Evolutionary conservation across 768 basidiomycete species (phyloP), one percentile per base, ranked within the genome.

Genomic region (Leucosporidium creatinivorum): DNA sequence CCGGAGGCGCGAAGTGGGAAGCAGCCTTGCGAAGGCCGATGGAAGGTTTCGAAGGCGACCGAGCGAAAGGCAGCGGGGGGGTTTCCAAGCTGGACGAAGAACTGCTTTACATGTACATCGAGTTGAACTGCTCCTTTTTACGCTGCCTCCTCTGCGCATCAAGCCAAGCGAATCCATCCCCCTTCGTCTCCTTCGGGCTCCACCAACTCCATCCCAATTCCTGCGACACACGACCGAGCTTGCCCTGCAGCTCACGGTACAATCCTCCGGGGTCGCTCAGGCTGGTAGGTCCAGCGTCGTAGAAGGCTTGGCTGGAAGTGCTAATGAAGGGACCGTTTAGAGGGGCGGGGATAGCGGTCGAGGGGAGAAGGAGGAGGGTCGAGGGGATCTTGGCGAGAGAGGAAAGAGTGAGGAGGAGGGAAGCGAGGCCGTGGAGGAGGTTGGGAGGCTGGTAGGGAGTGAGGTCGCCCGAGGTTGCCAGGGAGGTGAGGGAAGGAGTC

Each of bases 261-360:
- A 60, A 25, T 23, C 62, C 58, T 3, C 58, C 47, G 0, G 66
- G 66, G 28, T 65, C 70, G 26, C 57, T 48, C 10, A 68, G 58
- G 3, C 63, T 61, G 7, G 64, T 58, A 2, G 63, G 60, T 0
- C 69, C 69, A n/a, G 63, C 69, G 0, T 60, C 55, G 51, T 71
- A 63, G 60, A 59, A 65, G 31, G 62, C 48, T 21, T 64, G 36
- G 4, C 18, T 33, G 33, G 39, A 62, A 23, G 57, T 21, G 9
- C 33, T 55, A 1, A 67, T 51, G 62, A 68, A 72, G 17, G 70
- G 70, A 0, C 70, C 70, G 58, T 72, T 72, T 31, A 72, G 64
- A 8, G 70, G 70, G 6, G 17, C 48, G 0, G 70, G 70, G 13
- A 58, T 39, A 10, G 64, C 57, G 26, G 64, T 61, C 1, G 70